Percentiles rank a stretch among this genome's conserved stretches.
phyloP scores from a whole-genome alignment of 2,329 filamentous ascomycete species.

The Chaetomium globosum region DNA sequence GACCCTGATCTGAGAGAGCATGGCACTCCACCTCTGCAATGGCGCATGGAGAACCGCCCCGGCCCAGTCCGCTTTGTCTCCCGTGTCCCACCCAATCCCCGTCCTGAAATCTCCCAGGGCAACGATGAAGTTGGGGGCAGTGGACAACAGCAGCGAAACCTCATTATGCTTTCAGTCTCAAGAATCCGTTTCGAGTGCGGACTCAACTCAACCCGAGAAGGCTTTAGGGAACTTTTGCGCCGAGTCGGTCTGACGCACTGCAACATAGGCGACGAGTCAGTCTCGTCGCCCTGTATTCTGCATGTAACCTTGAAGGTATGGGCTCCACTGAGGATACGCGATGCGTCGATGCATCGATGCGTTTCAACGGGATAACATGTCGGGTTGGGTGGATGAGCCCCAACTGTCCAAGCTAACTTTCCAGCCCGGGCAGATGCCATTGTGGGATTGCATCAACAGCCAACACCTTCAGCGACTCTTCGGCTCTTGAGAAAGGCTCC shows the following conservation, averaged over 20 bases:
- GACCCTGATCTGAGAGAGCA: conserved; percentile 20
- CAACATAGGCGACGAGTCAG: neutral
- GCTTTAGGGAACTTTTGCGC: neutral
- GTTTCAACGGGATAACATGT: neutral
- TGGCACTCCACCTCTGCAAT: conserved; percentile 22
- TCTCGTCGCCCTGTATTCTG: neutral
- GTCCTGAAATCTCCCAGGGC: conserved; percentile 11
- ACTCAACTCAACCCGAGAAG: too few species aligned
- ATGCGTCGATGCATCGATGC: neutral
- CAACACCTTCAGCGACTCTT: neutral
- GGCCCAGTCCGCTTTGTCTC: conserved; percentile 18
- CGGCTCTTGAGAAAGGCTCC: conserved; percentile 1
- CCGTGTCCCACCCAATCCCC: neutral
- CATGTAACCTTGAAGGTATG: neutral
- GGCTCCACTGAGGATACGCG: neutral
- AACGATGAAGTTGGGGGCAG: conserved; percentile 9
- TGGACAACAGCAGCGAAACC: neutral
- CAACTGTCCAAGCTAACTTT: neutral
- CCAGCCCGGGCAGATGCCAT: neutral
- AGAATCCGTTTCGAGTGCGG: neutral
- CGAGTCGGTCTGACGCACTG: conserved; percentile 8
- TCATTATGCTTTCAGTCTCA: neutral
- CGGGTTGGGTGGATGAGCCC: conserved; percentile 1
- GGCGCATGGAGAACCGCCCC: conserved; percentile 10
- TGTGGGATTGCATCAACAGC: neutral